These are phyloP conservation scores for Dendrobium nobile DNA, from an alignment of 106 monocot species.

Conservation along the genomic window DNA sequence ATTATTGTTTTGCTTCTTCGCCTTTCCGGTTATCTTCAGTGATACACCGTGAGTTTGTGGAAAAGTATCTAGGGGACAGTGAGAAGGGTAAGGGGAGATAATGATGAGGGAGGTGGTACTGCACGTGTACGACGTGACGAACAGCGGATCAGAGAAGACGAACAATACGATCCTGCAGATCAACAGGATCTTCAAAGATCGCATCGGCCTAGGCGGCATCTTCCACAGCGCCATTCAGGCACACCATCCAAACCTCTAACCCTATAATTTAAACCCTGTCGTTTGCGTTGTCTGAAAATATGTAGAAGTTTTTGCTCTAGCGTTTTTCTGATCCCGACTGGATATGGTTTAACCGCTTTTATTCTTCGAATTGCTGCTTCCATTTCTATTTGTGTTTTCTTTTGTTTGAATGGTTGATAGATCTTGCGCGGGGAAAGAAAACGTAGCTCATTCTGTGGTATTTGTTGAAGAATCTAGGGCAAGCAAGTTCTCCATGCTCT, in stretches of 20 bases:
- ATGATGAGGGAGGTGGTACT: slow-evolving; percentile 61
- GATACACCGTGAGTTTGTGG: not conserved
- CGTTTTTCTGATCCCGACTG: not conserved
- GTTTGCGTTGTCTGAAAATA: not conserved
- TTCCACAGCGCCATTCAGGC: slow-evolving; percentile 97
- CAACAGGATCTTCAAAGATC: slow-evolving; percentile 92
- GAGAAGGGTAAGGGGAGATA: not conserved
- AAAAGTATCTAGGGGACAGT: not conserved
- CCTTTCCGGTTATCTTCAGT: not conserved
- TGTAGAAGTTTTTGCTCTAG: not conserved
- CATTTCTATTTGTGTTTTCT: not conserved
- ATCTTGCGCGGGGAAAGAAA: not conserved
- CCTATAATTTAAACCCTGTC: not conserved
- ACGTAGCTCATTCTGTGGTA: not conserved
- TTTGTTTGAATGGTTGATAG: not conserved
- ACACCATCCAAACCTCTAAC: not conserved
- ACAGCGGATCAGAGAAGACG: slow-evolving; percentile 80
- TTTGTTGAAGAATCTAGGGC: not conserved
- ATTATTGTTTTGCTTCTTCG: not conserved
- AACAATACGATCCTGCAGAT: slow-evolving; percentile 96
- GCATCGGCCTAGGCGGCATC: slow-evolving; percentile 93
- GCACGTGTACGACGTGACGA: slow-evolving; percentile 95
- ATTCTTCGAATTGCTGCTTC: not conserved
- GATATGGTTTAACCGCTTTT: not conserved
- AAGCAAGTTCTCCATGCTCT: not conserved